A percentile compares a stretch with the other conserved stretches of the same genome.
Evolutionary conservation across 2,329 filamentous ascomycete species (phyloP).

Genomic region (Cercospora berteroae): DNA sequence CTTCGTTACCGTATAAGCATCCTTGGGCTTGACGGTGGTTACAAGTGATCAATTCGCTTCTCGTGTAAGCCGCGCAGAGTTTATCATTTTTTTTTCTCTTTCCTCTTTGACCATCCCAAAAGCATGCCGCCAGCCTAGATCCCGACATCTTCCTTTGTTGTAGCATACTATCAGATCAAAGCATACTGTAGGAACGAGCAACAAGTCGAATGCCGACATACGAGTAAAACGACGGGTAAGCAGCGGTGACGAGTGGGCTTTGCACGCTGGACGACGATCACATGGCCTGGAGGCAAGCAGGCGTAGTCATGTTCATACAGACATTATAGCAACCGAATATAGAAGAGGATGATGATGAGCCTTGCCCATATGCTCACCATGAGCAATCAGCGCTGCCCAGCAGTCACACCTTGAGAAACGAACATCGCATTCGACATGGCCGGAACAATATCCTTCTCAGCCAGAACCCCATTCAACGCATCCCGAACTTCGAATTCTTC

Average conservation of each 20-base stretch:
- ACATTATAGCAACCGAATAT: background rate
- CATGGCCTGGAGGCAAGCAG: background rate
- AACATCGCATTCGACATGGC: slow-evolving; percentile 8
- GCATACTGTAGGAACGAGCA: background rate
- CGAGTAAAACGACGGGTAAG: background rate
- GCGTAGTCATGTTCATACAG: background rate
- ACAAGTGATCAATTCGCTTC: background rate
- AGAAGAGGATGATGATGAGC: background rate
- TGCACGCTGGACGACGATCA: background rate
- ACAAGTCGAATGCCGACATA: background rate
- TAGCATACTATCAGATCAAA: background rate
- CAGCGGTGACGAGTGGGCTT: no score
- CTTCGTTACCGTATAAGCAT: background rate
- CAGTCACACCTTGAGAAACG: background rate
- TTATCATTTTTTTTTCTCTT: background rate
- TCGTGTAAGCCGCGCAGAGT: background rate
- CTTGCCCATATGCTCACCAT: background rate
- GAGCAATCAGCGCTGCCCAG: background rate
- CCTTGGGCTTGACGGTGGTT: background rate
- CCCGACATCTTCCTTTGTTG: background rate
- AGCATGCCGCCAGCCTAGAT: background rate
- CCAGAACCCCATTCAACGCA: slow-evolving; percentile 69
- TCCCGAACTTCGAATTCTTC: slow-evolving; percentile 75
- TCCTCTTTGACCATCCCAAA: background rate
- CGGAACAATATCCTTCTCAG: slow-evolving; percentile 49